Conservation (phyloP, 495 filamentous ascomycete genomes). For the Acidomyces sp. region DNA sequence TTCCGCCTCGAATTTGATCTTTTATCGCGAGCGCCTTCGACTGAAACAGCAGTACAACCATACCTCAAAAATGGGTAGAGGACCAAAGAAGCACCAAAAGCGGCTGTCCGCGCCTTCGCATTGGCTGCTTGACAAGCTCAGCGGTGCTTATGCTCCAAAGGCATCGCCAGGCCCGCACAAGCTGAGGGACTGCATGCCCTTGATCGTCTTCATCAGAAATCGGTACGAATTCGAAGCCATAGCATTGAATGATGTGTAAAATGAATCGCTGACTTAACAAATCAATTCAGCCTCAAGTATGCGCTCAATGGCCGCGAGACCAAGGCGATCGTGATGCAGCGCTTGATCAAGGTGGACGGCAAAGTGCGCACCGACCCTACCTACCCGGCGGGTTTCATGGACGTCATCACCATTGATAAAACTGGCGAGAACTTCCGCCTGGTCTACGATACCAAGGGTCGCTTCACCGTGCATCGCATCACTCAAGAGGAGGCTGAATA, state of each 20-base stretch:
- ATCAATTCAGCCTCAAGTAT: slow-evolving; percentile 79
- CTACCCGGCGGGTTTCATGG: slow-evolving; percentile 98
- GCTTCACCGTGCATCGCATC: slow-evolving; percentile 99
- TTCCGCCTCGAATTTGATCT: too few relatives aligned
- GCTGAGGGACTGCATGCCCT: slow-evolving; percentile 93
- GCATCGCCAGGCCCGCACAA: slow-evolving; percentile 97
- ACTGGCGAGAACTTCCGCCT: slow-evolving; percentile 99
- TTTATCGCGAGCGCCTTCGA: too few relatives aligned
- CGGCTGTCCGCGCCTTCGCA: slow-evolving; percentile 95
- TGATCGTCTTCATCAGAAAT: slow-evolving; percentile 98
- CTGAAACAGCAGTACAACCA: too few relatives aligned
- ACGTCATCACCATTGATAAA: slow-evolving; percentile 98
- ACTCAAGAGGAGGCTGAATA: slow-evolving; percentile 93
- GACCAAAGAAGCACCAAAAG: slow-evolving; percentile 98
- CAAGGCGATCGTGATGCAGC: slow-evolving; percentile 98
- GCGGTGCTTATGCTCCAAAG: slow-evolving; percentile 91
- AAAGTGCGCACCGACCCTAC: slow-evolving; percentile 98
- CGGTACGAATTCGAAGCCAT: slow-evolving; percentile 31
- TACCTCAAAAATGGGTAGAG: slow-evolving; percentile 46
- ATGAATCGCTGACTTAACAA: too few relatives aligned
- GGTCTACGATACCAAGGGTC: slow-evolving; percentile 99
- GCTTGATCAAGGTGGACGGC: slow-evolving; percentile 97
- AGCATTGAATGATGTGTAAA: too few relatives aligned
- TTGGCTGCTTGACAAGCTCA: slow-evolving; percentile 99
- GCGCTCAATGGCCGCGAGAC: slow-evolving; percentile 95